A percentile compares a stretch with the other conserved stretches of the same genome.
Evolutionary conservation across 1,284 basidiomycete genomes (phyloP).

Genomic region (Amylostereum areolatum): DNA sequence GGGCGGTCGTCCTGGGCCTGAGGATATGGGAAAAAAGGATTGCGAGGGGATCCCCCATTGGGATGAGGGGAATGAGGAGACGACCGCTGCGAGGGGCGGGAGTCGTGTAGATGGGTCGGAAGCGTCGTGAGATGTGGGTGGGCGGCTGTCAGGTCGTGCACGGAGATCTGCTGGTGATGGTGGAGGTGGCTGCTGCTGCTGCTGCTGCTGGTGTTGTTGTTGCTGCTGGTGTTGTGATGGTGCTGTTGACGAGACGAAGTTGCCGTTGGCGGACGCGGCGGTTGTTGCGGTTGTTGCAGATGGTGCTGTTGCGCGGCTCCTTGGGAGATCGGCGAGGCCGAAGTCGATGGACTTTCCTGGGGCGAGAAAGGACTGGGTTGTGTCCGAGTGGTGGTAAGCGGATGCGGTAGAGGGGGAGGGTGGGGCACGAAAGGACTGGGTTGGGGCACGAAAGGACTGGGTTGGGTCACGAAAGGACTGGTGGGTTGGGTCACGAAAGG

Average conservation of each 20-base stretch:
- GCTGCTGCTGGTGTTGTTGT: not conserved
- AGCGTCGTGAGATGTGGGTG: conserved; percentile 30
- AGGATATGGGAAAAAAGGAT: conserved; percentile 16
- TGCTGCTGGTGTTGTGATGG: no score
- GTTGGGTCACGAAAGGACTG: conserved; percentile 61
- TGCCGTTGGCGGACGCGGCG: conserved; percentile 7
- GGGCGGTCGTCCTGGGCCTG: conserved; percentile 32
- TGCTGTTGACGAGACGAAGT: no score
- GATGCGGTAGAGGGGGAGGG: conserved; percentile 40
- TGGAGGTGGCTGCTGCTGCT: conserved; percentile 7
- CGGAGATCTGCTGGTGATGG: conserved; percentile 26
- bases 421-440: conserved; percentile 35
- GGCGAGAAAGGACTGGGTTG: conserved; percentile 63
- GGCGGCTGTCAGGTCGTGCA: conserved; percentile 41
- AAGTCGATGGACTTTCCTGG: conserved; percentile 42
- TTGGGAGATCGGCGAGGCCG: conserved; percentile 38
- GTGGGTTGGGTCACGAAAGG: conserved; percentile 53
- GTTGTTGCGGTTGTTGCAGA: no score
- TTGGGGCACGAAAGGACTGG: conserved; percentile 59
- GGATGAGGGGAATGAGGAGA: conserved; percentile 53
- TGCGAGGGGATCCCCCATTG: conserved; percentile 33
- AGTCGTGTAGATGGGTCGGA: conserved; percentile 37
- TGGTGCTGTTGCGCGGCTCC: no score
- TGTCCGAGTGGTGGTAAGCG: conserved; percentile 31
- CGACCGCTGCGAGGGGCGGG: conserved; percentile 68